Base-by-base conservation (phyloP, 1,284 basidiomycete genomes). In the Xanthoconium separans region DNA sequence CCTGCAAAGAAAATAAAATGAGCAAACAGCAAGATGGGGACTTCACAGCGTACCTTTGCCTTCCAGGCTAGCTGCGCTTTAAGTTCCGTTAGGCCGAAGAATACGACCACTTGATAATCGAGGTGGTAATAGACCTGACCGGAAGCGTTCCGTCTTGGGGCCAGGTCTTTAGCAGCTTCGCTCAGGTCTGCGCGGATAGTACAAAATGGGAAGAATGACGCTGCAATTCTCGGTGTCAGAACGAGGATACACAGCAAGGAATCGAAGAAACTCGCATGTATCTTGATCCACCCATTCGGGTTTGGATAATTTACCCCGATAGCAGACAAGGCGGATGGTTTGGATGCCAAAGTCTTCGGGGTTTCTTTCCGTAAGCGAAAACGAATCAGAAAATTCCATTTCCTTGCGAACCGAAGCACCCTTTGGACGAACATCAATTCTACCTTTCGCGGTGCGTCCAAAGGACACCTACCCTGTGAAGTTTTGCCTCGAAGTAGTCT, bases 231-330 rank as follows among this genome's bases (percentile, higher is more conserved):
- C 6, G 6, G 12, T 8, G 2, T 33, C 31, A 33, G 31, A 33
- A 13, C 31, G 31, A 33, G 31, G 12, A 4, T 33, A 10, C 31
- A 33, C 10, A 33, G 31, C 8, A 13, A 13, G 13, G 31, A 33
- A 18, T 39, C 6, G 27, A 27, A 27, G 10, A 22, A 40, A 56
- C 53, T 44, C 2, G 15, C 57, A 8, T 43, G 18, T 4, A 24
- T 58, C 57, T 43, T 56, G 42, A n/a, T 59, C 58, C 5, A 60
- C 6, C 46, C 46, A 47, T 18, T 39, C 12, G 12, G 36, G 34
- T 13, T 20, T 33, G 31, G 31, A 27, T 27, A 27, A 27, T 27
- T 27, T 27, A 15, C 33, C 33, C 16, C 54, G 44, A 45, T 59
- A 57, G 18, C 50, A 52, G 20, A 50, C 10, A 16, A 59, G 13